These are phyloP conservation scores for Candida namnaoensis DNA, from an alignment of 805 yeast genomes.

Conservation along the genomic window DNA sequence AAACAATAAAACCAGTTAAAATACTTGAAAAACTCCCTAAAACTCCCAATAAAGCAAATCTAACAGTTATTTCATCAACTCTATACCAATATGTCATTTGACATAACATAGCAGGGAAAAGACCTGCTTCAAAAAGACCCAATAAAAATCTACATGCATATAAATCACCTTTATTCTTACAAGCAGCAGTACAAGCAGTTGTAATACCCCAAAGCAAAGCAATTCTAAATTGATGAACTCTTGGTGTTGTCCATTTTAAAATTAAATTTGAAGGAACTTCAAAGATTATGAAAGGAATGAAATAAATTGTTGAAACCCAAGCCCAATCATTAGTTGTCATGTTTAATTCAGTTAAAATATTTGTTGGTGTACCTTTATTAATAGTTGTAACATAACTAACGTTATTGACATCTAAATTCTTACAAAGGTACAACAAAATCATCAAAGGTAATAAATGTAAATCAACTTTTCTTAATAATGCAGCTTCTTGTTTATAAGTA, in stretches of 20 bases:
- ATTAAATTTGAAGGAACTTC: conserved; percentile 12
- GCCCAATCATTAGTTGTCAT: conserved; percentile 8
- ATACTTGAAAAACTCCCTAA: conserved; percentile 17
- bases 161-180: conserved; percentile 6
- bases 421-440: conserved; percentile 6
- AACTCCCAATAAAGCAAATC: conserved; percentile 16
- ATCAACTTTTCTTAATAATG: conserved; percentile 8
- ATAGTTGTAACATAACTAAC: conserved; percentile 7
- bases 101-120: conserved; percentile 10
- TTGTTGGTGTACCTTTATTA: conserved; percentile 3
- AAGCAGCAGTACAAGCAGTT: conserved; percentile 10
- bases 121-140: conserved; percentile 12
- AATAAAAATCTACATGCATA: conserved; percentile 8
- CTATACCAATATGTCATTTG: conserved; percentile 17
- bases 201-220: conserved; percentile 8
- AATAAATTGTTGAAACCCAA: conserved; percentile 8
- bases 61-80: conserved; percentile 12
- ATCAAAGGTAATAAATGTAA: conserved; percentile 8
- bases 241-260: conserved; percentile 7
- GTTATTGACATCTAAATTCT: conserved; percentile 10
- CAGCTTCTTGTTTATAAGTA: conserved; percentile 1
- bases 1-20: conserved; percentile 16
- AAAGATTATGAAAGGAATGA: conserved; percentile 9
- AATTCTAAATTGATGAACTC: conserved; percentile 6
- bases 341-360: conserved; percentile 4